phyloP scores from a whole-genome alignment of 805 yeast species.

The Starmera caribaea region DNA sequence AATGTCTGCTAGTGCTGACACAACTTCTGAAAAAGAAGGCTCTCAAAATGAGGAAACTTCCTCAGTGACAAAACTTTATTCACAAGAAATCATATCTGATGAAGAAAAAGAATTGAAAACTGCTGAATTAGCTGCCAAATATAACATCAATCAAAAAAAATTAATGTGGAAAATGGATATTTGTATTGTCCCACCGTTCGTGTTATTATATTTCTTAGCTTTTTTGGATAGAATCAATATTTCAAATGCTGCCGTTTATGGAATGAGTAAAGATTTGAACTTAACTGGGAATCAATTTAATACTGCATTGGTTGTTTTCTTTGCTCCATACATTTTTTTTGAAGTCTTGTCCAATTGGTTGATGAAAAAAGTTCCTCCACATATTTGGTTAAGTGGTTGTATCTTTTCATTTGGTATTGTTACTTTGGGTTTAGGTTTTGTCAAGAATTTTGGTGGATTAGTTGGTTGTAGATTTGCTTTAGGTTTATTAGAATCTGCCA shows the following conservation, averaged over 20 bases:
- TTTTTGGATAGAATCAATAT: slow-evolving; percentile 78
- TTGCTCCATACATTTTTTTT: slow-evolving; percentile 33
- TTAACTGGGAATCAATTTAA: slow-evolving; percentile 35
- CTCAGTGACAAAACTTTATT: neutral
- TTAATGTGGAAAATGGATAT: slow-evolving; percentile 58
- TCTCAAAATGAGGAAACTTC: neutral
- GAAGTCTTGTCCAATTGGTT: slow-evolving; percentile 30
- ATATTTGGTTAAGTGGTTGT: slow-evolving; percentile 25
- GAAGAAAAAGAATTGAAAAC: slow-evolving; percentile 14
- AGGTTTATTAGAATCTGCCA: slow-evolving; percentile 45
- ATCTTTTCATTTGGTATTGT: slow-evolving; percentile 29
- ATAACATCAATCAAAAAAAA: slow-evolving; percentile 42
- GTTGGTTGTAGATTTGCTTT: slow-evolving; percentile 39
- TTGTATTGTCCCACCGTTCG: slow-evolving; percentile 69
- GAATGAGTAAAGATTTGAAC: slow-evolving; percentile 45
- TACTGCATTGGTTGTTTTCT: slow-evolving; percentile 36
- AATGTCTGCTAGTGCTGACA: no score
- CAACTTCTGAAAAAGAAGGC: no score
- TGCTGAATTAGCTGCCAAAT: slow-evolving; percentile 29
- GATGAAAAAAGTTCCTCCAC: slow-evolving; percentile 28
- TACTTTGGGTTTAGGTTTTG: slow-evolving; percentile 34
- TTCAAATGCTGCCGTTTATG: slow-evolving; percentile 71
- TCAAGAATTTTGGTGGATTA: slow-evolving; percentile 32
- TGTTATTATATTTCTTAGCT: slow-evolving; percentile 63
- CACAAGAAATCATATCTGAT: slow-evolving; percentile 5